Evolutionary conservation across 2,329 filamentous ascomycete species (phyloP), one percentile per base, ranked within the genome.

Genomic region (Exophiala dermatitidis): DNA sequence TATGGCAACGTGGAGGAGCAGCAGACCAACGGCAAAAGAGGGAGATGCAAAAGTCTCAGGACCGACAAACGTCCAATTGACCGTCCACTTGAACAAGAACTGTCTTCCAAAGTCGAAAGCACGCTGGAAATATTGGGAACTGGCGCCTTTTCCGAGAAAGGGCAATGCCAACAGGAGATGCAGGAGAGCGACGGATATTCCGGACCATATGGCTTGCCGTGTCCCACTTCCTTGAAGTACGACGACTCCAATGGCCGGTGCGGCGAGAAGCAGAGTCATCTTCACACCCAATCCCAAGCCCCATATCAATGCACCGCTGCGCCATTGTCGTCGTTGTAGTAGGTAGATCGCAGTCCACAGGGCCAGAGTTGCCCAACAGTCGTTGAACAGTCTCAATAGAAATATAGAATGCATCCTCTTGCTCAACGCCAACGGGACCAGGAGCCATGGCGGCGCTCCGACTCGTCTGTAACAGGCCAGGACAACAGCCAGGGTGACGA

Each of bases 21-120:
- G 75, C 47, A 96, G 76, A 9, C 72, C 69, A 12, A 84, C 62
- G 29, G 89, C 81, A 66, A 95, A 94, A 1, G 72, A 67, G 55
- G 74, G 79, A 61, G 82, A 85, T 44, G 94, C 77, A 64, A 98
- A 98, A 0, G 74, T 70, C 4, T 86, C 80, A 70, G 96, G 90
- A 10, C 86, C 84, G n/a, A 96, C 72, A 68, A 97, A 97, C 50
- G 90, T 83, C 93, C 93, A 98, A 70, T 98, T 98, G 62, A 98
- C 93, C 0, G 93, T 98, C 93, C 93, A 98, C 71, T 91, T 90
- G 76, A 91, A 97, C 64, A 95, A 78, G 72, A 98, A 98, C 63
- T 88, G 83, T 50, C 93, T 80, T 44, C 87, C 90, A 54, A 98
- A 78, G 72, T 98, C 90, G 67, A 98, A 98, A 0, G 93, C 90